Evolutionary conservation across 306 rosid genomes (phyloP).

Genomic region (Medicago arabica): DNA sequence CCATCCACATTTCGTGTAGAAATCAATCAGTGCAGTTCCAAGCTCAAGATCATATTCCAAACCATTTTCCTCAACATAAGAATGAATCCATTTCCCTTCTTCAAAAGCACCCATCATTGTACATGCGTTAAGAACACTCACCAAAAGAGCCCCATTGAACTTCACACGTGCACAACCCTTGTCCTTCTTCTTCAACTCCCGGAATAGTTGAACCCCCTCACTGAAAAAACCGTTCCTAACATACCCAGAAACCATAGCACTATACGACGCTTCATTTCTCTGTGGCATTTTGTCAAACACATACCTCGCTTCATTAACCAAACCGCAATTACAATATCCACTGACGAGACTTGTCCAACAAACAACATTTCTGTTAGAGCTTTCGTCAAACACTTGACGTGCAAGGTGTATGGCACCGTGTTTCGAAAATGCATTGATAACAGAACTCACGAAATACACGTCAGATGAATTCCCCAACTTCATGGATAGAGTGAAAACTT

Average conservation of each 20-base stretch:
- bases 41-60: slow-evolving; percentile 43
- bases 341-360: slow-evolving; percentile 50
- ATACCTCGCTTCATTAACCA: slow-evolving; percentile 38
- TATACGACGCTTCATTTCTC: slow-evolving; percentile 39
- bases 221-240: slow-evolving; percentile 46
- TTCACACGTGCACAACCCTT: slow-evolving; percentile 14
- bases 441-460: slow-evolving; percentile 39
- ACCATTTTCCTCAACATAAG: slow-evolving; percentile 41
- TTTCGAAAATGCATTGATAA: slow-evolving; percentile 32
- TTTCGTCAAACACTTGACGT: slow-evolving; percentile 46
- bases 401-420: slow-evolving; percentile 27
- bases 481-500: slow-evolving; percentile 29
- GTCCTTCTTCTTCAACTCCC: slow-evolving; percentile 27
- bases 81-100: slow-evolving; percentile 53
- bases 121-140: slow-evolving; percentile 50
- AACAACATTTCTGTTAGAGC: slow-evolving; percentile 42
- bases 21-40: slow-evolving; percentile 49
- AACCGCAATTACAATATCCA: slow-evolving; percentile 44
- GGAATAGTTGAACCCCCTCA: slow-evolving; percentile 45
- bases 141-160: slow-evolving; percentile 39
- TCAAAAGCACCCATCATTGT: slow-evolving; percentile 46
- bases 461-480: slow-evolving; percentile 38
- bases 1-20: slow-evolving; percentile 46
- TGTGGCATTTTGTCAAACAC: slow-evolving; percentile 41
- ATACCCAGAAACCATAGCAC: slow-evolving; percentile 55